These are phyloP conservation scores for Penicillium ochrochloron DNA, from an alignment of 495 filamentous ascomycete species.

Conservation along the genomic window DNA sequence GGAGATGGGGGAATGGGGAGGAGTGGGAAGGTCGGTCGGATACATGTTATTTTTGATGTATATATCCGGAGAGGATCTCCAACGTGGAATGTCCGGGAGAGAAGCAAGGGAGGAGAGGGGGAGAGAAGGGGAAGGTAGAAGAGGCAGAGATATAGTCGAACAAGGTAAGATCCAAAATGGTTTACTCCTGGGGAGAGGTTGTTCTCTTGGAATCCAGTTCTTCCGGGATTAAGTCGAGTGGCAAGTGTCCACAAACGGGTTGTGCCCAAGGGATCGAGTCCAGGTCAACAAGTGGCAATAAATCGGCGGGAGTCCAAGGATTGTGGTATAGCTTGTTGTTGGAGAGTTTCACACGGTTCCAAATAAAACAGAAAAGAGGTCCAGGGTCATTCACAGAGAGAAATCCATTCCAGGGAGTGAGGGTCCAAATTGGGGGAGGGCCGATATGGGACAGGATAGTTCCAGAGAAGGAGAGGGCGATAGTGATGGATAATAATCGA, in stretches of 20 bases:
- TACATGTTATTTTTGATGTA: slow-evolving; percentile 38
- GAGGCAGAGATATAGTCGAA: not conserved
- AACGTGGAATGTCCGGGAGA: not conserved
- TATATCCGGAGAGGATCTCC: slow-evolving; percentile 16
- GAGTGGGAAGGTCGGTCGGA: slow-evolving; percentile 62
- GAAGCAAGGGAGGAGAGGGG: slow-evolving; percentile 1
- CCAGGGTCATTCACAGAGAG: slow-evolving; percentile 20
- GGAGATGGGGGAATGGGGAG: slow-evolving; percentile 59
- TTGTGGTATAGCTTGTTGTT: not conserved
- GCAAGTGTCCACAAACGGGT: not conserved
- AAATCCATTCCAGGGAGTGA: slow-evolving; percentile 28
- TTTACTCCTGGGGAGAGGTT: not conserved
- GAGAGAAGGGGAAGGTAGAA: not conserved
- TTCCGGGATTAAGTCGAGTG: slow-evolving; percentile 1
- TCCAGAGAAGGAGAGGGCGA: not conserved
- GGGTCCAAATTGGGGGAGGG: not conserved
- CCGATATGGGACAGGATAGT: slow-evolving; percentile 11
- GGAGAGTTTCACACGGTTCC: slow-evolving; percentile 12
- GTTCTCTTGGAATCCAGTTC: not conserved
- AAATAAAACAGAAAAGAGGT: slow-evolving; percentile 10
- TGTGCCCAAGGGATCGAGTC: not conserved
- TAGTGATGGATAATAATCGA: not conserved
- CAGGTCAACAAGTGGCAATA: slow-evolving; percentile 1
- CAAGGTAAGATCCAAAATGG: not conserved
- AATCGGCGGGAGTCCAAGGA: slow-evolving; percentile 4